Evolutionary conservation across 2,329 filamentous ascomycete species (phyloP), one percentile per base, ranked within the genome.

Genomic region (Pyrenochaeta sp.): DNA sequence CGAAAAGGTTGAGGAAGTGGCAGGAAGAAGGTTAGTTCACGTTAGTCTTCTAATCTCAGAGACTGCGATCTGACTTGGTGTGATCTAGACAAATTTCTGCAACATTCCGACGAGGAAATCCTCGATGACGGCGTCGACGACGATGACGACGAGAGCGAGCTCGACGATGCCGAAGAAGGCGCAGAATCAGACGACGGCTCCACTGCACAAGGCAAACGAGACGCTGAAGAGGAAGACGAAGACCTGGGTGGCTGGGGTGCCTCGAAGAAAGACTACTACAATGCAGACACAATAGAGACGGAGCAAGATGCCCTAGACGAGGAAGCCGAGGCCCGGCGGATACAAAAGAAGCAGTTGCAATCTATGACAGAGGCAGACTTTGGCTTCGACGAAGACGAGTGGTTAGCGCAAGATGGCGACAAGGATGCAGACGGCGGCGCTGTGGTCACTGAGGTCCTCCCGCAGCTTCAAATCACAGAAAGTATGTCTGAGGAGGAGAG

Each of bases 301-400:
- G 88, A 90, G 70, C 85, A 87, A 59, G 88, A 90, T 78, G 95
- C 95, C 0, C 79, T 96, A 32, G 93, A 95, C 72, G 95, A 99
- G 82, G 96, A 99, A 78, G 88, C 85, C 10, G 96, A 99, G 76
- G 95, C 94, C 2, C 89, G 90, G 76, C 85, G 92, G 61, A 79
- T 99, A 59, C 94, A 98, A 77, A 89, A 93, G 78, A 97, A 97
- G 83, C 94, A 95, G 74, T 79, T 98, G 25, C 85, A 92, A 67
- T 89, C 90, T 65, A 95, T 99, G 91, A 87, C 88, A 5, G 93
- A 96, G 66, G 90, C 91, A 39, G 95, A 99, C 74, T 99, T 97
- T 72, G 90, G 92, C 8, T 96, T 98, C 65, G 93, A 98, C 69
- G 91, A 96, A 72, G 85, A 88, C 42, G 93, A 96, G 66, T 98